Evolutionary conservation across 345 rosid species (phyloP), one percentile per base, ranked within the genome.

Genomic region (Populus simonii): DNA sequence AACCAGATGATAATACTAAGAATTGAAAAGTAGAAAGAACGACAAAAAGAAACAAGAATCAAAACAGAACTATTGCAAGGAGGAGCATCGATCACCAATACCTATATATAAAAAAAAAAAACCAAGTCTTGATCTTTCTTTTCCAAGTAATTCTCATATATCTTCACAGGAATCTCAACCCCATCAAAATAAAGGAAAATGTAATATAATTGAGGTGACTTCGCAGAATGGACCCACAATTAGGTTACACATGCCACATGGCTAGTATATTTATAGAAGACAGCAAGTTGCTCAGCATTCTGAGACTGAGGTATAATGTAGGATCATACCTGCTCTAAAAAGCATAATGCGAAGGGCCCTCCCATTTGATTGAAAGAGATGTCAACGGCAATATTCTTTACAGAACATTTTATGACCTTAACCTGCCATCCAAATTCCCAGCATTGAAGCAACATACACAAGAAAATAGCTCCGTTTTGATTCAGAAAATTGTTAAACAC

Each of bases 331-430:
- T 91, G 75, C 89, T 93, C 97, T 67, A 95, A 96, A 85, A 95
- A 95, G 87, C 94, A 92, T 45, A 93, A 83, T n/a, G 99, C 89
- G 79, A 88, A 88, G 53, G 93, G 83, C 49, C 97, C 99, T 73
- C 93, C 94, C 74, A 93, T 84, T 86, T 92, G 96, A 85, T 96
- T 93, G 84, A 93, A 96, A 53, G 98, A 92, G 78, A 96, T 96
- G 83, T 96, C 99, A 67, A 96, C 91, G 33, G 91, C 89, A 20
- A 96, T 91, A 77, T 93, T 85, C 86, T 89, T 96, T 71, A 96
- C 92, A 51, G 88, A 78, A 81, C 94, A 96, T 80, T 93, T 96
- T 49, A 96, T 93, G 80, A 96, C 88, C 86, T 93, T 96, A 67
- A 93, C 99, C 98, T 96, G 92, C 81, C 70, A 85, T 65, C 76